Base-by-base conservation (phyloP, 257 asterid genomes). In the Linaria vulgaris region DNA sequence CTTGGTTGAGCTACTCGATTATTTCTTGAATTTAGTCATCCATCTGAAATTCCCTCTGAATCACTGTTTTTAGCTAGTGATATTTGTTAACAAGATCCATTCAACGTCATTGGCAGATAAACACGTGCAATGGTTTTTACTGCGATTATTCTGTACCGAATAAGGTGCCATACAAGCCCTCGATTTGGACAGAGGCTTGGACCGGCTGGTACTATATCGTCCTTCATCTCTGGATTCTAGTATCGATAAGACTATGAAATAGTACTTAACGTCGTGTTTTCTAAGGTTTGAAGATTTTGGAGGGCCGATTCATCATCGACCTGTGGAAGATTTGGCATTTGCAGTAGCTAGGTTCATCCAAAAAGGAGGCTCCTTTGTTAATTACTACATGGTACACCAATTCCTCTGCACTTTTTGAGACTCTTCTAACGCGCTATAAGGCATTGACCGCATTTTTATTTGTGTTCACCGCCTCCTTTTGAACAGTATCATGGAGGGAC, bases 181-280 rank as follows among this genome's bases (percentile, higher is more conserved):
- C 79, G 1, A 69, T 92, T 3, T 92, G 98, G 98, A 92, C 98
- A 0, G 98, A 92, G 85, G 97, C 97, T 64, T 92, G 98, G 98
- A 83, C 90, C 37, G 99, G 99, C 80, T 92, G 99, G 99, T 91
- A 58, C 56, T 68, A 71, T 58, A 23, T 19, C 24, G 22, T 68
- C 53, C 50, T 5, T 21, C 31, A 39, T 39, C 14, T 10, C 31
- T 27, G 45, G 9, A 52, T 30, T 73, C 69, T 47, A 6, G 23
- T 38, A 21, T 41, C 55, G 59, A 17, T 4, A 37, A 1, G 37
- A 16, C 1, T 19, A 9, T 57, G 20, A 23, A 19, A 54, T 57
- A 31, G 24, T 24, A 27, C 38, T 57, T 27, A 20, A 7, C 38
- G 22, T 16, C 11, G 44, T 60, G 11, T 11, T 60, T 59, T 20